phyloP scores from a whole-genome alignment of 2,329 filamentous ascomycete genomes.

The Aspergillus flavus region DNA sequence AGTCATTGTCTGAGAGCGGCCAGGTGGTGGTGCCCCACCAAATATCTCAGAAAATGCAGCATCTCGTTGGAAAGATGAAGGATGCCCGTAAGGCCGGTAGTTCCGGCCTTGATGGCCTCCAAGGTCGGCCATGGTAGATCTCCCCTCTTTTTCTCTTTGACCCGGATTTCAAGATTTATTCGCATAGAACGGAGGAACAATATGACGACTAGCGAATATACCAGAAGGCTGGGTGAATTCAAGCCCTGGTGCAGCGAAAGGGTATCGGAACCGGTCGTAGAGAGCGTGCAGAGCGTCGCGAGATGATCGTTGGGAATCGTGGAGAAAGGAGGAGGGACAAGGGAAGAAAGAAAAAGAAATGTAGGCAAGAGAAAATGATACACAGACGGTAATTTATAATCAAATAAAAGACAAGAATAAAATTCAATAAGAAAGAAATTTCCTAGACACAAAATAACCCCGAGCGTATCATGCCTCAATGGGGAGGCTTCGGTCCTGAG shows the following conservation, averaged over 20 bases:
- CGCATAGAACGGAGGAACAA: slow-evolving; percentile 11
- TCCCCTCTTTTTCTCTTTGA: slow-evolving; percentile 13
- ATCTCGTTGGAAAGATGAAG: slow-evolving; percentile 72
- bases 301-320: slow-evolving; percentile 36
- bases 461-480: slow-evolving; percentile 35
- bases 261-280: slow-evolving; percentile 35
- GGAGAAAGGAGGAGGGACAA: slow-evolving; percentile 28
- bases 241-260: slow-evolving; percentile 9
- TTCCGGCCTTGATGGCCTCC: slow-evolving; percentile 63
- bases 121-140: slow-evolving; percentile 62
- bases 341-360: slow-evolving; percentile 18
- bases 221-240: not conserved
- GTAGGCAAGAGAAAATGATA: slow-evolving; percentile 13
- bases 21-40: slow-evolving; percentile 79
- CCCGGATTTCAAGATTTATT: slow-evolving; percentile 7
- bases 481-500: slow-evolving; percentile 19
- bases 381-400: slow-evolving; percentile 24
- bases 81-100: slow-evolving; percentile 59
- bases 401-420: slow-evolving; percentile 19
- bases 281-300: slow-evolving; percentile 38
- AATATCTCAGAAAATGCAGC: slow-evolving; percentile 97
- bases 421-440: slow-evolving; percentile 17
- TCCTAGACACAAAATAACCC: slow-evolving; percentile 21
- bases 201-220: not conserved
- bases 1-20: slow-evolving; percentile 94